phyloP scores from a whole-genome alignment of 2,329 filamentous ascomycete species.

The Lomentospora prolificans region DNA sequence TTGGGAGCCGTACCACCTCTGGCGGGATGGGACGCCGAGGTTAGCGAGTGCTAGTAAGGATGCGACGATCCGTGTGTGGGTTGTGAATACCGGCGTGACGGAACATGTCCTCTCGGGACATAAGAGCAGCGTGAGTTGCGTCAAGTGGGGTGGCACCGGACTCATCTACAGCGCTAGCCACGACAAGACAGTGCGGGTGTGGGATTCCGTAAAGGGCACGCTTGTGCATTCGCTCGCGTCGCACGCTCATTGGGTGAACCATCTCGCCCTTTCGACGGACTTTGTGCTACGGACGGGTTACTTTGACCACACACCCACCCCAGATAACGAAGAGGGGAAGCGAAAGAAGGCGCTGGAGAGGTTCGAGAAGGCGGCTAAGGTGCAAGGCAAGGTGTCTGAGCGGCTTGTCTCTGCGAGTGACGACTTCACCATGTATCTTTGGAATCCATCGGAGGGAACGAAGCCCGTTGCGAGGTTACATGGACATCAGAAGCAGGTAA shows the following conservation, averaged over 20 bases:
- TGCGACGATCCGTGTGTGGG: constrained; percentile 78
- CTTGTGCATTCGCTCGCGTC: constrained; percentile 68
- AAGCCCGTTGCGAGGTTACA: constrained; percentile 82
- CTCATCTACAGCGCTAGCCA: constrained; percentile 77
- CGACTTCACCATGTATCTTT: constrained; percentile 93
- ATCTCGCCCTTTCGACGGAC: constrained; percentile 86
- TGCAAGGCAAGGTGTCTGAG: constrained; percentile 70
- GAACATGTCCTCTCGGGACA: constrained; percentile 82
- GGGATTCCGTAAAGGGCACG: constrained; percentile 71
- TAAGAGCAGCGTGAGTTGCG: constrained; percentile 79
- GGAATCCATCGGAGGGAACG: constrained; percentile 68
- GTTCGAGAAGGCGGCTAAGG: constrained; percentile 75
- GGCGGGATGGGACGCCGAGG: constrained; percentile 62
- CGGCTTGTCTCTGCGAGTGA: constrained; percentile 83
- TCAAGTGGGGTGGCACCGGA: constrained; percentile 89
- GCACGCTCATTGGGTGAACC: constrained; percentile 94
- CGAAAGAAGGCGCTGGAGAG: constrained; percentile 65
- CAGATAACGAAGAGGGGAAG: constrained; percentile 59
- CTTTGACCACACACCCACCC: constrained; percentile 69
- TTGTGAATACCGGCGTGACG: constrained; percentile 65
- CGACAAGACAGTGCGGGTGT: constrained; percentile 87
- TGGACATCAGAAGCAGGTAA: constrained; percentile 96
- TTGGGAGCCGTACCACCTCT: constrained; percentile 90
- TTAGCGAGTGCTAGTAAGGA: constrained; percentile 87
- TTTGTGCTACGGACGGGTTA: constrained; percentile 79